Evolutionary conservation across 2,329 filamentous ascomycete species (phyloP).

Genomic region (Ophiostoma populinum): DNA sequence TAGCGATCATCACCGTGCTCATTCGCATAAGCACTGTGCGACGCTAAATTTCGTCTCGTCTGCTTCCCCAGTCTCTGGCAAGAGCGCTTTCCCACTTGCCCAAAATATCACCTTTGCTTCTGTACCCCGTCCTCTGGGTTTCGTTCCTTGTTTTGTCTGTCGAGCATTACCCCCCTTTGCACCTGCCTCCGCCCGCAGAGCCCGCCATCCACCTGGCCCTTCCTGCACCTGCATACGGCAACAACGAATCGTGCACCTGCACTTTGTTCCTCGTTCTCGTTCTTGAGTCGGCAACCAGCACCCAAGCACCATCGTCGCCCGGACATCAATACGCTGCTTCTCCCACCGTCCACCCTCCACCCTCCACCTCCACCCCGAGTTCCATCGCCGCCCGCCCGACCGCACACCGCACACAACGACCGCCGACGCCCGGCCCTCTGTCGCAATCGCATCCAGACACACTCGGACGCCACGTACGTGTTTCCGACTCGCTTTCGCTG

Average conservation of each 20-base stretch:
- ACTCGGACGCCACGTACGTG: too few species aligned
- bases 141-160: constrained; percentile 1
- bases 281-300: too few species aligned
- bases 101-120: not conserved
- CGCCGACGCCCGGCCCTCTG: too few species aligned
- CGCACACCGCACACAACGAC: too few species aligned
- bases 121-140: constrained; percentile 1
- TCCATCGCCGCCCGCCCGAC: too few species aligned
- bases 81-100: not conserved
- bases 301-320: too few species aligned
- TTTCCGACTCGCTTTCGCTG: not conserved
- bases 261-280: too few species aligned
- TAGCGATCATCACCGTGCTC: too few species aligned
- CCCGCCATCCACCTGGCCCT: not conserved
- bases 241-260: too few species aligned
- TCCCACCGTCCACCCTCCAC: too few species aligned
- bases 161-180: not conserved
- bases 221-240: not conserved
- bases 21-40: not conserved
- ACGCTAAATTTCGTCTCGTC: not conserved
- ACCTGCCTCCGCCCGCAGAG: not conserved
- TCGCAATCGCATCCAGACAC: too few species aligned
- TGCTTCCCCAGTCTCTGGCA: not conserved
- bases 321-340: not conserved
- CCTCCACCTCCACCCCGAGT: too few species aligned